Conservation (phyloP, 805 yeast species). For the Saccharomycopsis microspora region DNA sequence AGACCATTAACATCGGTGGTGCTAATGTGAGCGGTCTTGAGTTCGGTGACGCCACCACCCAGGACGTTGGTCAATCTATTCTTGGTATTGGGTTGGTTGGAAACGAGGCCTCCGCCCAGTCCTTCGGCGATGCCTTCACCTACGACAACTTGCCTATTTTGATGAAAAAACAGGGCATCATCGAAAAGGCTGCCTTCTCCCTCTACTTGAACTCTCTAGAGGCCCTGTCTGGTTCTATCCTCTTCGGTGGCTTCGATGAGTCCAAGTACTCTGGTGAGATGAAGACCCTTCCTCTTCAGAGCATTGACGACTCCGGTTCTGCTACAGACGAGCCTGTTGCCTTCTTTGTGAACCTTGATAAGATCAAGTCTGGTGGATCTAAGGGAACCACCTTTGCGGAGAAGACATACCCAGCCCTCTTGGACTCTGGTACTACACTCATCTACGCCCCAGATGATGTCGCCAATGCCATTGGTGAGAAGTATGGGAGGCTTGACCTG, state of each 20-base stretch:
- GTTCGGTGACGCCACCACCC: conserved; percentile 15
- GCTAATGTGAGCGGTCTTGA: conserved; percentile 6
- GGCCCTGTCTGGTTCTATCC: conserved; percentile 24
- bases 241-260: conserved; percentile 48
- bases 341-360: conserved; percentile 16
- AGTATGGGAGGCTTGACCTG: conserved; percentile 23
- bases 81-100: conserved; percentile 13
- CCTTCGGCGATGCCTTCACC: conserved; percentile 1
- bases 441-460: conserved; percentile 31
- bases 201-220: conserved; percentile 29
- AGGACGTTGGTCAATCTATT: conserved; percentile 12
- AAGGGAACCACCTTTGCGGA: conserved; percentile 18
- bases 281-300: conserved; percentile 20
- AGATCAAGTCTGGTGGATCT: neutral
- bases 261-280: conserved; percentile 35
- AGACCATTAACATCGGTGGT: neutral
- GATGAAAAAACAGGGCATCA: conserved; percentile 29
- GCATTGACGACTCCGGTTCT: conserved; percentile 21
- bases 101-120: conserved; percentile 20
- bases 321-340: conserved; percentile 20
- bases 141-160: conserved; percentile 22
- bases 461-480: conserved; percentile 19
- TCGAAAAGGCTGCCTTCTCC: conserved; percentile 32
- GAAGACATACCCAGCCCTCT: conserved; percentile 26
- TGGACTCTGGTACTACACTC: conserved; percentile 45